A percentile compares a stretch with the other conserved stretches of the same genome.
Conservation (phyloP, 192 early-diverging fungal species). For the Funneliformis mosseae region DNA sequence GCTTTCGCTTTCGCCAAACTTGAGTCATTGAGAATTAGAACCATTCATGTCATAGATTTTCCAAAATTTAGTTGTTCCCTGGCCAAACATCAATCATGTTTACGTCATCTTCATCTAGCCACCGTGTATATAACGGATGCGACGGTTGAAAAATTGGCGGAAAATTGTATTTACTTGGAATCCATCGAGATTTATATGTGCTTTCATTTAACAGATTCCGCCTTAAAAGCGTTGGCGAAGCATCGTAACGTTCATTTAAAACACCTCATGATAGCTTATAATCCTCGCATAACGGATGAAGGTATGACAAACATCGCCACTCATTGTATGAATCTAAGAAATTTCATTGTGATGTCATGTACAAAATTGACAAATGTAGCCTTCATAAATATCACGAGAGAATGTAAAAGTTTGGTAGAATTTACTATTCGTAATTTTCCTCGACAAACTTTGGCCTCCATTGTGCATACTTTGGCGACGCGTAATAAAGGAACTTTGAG, state of each 20-base stretch:
- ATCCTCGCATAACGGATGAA: conserved; percentile 4
- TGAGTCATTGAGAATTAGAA: conserved; percentile 4
- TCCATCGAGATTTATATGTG: conserved; percentile 16
- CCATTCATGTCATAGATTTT: background rate
- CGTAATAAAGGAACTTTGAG: conserved; percentile 20
- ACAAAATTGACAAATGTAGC: background rate
- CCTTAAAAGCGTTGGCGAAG: background rate
- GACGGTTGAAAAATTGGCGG: background rate
- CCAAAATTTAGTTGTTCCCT: background rate
- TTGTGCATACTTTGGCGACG: conserved; percentile 11
- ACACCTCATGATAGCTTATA: conserved; percentile 26
- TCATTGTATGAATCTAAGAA: conserved; percentile 8
- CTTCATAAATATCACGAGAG: background rate
- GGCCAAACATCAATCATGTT: background rate
- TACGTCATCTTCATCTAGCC: conserved; percentile 9
- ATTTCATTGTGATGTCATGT: background rate
- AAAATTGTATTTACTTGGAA: conserved; percentile 16
- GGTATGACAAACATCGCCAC: background rate
- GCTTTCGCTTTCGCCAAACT: background rate
- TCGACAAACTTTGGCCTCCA: conserved; percentile 8
- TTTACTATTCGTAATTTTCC: conserved; percentile 1
- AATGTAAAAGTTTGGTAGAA: conserved; percentile 14
- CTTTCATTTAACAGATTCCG: conserved; percentile 2
- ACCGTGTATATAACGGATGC: background rate
- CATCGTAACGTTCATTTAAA: conserved; percentile 5